Base-by-base conservation (phyloP, 2,329 filamentous ascomycete genomes). In the Fusarium buharicum region DNA sequence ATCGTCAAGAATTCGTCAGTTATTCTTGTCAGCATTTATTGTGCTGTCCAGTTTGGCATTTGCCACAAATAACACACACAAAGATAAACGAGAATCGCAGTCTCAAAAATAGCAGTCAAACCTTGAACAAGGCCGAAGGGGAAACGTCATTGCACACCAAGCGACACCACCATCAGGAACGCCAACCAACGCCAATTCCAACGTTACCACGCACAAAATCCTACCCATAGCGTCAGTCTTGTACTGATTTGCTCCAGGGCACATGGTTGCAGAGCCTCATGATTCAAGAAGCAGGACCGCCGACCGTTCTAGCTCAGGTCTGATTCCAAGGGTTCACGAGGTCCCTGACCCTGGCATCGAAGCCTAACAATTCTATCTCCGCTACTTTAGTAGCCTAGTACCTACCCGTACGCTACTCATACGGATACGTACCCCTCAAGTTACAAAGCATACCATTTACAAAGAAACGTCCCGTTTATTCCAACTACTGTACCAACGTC, bases 231-330 rank as follows among this genome's bases (percentile, higher is more conserved):
- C 27, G 49, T 39, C 45, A 64, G 30, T 41, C 39, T 44, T 46
- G 20, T 36, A 38, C 33, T 33, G 22, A 49, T 46, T 51, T 34
- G 38, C 37, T 43, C 20, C 47, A 33, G n/a, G 47, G n/a, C 46
- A 34, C 28, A 59, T 34, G 53, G 46, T 62, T 55, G 61, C 66
- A 69, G 66, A 69, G 66, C 66, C 66, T 69, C 67, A 70, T 45
- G 45, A 47, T 68, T 63, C 65, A 69, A 54, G 40, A 53, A 55
- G n/a, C 40, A 46, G 49, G 40, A 41, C 43, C 10, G 45, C 49
- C 43, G 33, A 65, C 46, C 12, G 45, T 55, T 57, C 48, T 65
- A 54, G 62, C 45, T 64, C 47, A 37, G 38, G 45, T 44, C 41
- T 45, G 59, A 50, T 47, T 46, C 49, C 59, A 54, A 50, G 50